A percentile compares a stretch with the other conserved stretches of the same genome.
phyloP scores from a whole-genome alignment of 192 early-diverging fungal genomes.

The Gonapodya prolifera region DNA sequence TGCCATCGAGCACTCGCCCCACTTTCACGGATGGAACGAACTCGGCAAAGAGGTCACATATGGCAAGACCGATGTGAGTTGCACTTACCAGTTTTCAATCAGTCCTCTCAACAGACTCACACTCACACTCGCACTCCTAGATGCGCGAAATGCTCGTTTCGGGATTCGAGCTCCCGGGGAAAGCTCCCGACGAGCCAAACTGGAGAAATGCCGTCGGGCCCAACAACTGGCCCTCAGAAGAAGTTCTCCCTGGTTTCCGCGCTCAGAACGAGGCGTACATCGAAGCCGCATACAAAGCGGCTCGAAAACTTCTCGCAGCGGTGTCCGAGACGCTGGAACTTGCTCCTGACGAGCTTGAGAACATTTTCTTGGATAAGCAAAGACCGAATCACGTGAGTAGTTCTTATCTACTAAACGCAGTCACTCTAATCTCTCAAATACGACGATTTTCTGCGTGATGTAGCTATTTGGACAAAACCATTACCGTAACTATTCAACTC shows the following conservation, averaged over 20 bases:
- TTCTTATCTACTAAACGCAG: background rate
- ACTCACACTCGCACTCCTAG: no score
- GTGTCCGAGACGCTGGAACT: background rate
- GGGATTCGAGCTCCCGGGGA: background rate
- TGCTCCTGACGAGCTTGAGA: background rate
- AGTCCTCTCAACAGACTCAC: no score
- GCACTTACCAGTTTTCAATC: no score
- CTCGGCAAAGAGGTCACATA: background rate
- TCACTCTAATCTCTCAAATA: no score
- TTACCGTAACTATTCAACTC: no score
- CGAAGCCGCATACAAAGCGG: background rate
- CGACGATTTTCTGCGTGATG: no score
- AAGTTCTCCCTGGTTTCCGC: background rate
- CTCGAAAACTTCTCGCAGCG: background rate
- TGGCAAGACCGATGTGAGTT: constrained; percentile 3
- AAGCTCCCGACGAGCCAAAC: background rate
- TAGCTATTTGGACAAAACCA: background rate
- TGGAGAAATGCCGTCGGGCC: background rate
- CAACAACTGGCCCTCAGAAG: background rate
- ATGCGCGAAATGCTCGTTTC: constrained; percentile 1
- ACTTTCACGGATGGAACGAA: constrained; percentile 2
- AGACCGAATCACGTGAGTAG: background rate
- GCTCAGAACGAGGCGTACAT: background rate
- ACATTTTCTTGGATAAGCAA: background rate
- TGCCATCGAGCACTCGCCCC: background rate